Evolutionary conservation across 768 basidiomycete species (phyloP), one percentile per base, ranked within the genome.

Genomic region (Tulasnella sp.): DNA sequence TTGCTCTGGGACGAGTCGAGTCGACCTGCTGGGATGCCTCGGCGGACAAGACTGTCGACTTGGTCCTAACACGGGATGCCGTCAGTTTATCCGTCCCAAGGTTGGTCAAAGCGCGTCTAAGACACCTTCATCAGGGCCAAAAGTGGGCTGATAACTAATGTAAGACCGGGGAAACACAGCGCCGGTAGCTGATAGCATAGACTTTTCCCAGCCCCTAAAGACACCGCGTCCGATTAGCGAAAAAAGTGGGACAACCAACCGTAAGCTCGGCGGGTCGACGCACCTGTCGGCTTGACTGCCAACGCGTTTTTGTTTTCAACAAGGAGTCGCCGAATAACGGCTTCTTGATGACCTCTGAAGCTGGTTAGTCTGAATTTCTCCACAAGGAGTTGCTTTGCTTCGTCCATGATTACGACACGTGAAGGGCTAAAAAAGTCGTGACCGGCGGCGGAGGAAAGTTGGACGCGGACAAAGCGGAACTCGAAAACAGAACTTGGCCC

Each of bases 211-310:
- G 84, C 74, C 2, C 79, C 79, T 78, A 38, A n/a, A 9, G 17
- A 11, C 5, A 36, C 39, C 11, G 14, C 4, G 58, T 42, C 17
- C 42, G 9, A 17, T 29, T 25, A 64, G 58, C 82, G 82, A 9
- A 74, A 22, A 1, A 19, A n/a, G 12, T 36, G 54, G 49, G 36
- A 71, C 8, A 15, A 29, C 67, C 37, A 29, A 19, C 17, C 36
- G 69, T 19, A 52, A n/a, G 54, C 40, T 9, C n/a, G 37, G 17
- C 69, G 1, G 2, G 22, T 77, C 74, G 40, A 69, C 81, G 80
- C 83, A 78, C 85, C 85, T 29, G 85, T 86, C 1, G 85, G 85
- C 74, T 82, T 85, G 8, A 86, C 77, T 3, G 85, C 85, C 0
- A 87, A 83, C 0, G 84, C 83, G 73, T 85, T 86, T 29, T 85